Conservation (phyloP, 2,329 filamentous ascomycete genomes). For the Trichoderma sp. region DNA sequence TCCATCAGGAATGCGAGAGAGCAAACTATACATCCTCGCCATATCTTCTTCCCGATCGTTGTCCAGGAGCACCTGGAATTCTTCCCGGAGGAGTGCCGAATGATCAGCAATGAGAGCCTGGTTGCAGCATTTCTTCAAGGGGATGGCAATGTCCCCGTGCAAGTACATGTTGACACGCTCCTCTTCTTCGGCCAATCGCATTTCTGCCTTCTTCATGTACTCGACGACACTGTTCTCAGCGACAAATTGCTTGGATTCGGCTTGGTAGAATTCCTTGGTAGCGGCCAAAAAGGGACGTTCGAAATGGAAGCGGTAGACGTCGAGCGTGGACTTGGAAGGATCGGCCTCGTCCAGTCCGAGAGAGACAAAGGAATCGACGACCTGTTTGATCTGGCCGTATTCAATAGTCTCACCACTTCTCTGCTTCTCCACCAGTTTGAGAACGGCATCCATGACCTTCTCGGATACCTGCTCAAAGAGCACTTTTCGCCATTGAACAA, state of each 20-base stretch:
- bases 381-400: slow-evolving; percentile 93
- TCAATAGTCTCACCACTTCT: slow-evolving; percentile 97
- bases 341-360: slow-evolving; percentile 93
- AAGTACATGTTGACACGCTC: slow-evolving; percentile 90
- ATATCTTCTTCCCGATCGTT: slow-evolving; percentile 95
- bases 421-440: slow-evolving; percentile 96
- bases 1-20: slow-evolving; percentile 87
- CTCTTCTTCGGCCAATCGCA: slow-evolving; percentile 87
- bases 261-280: slow-evolving; percentile 83
- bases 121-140: slow-evolving; percentile 86
- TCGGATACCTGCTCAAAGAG: slow-evolving; percentile 82
- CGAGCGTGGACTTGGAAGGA: slow-evolving; percentile 88
- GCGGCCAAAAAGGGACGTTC: slow-evolving; percentile 88
- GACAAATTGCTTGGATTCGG: slow-evolving; percentile 91
- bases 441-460: slow-evolving; percentile 92
- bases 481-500: slow-evolving; percentile 93
- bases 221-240: slow-evolving; percentile 97
- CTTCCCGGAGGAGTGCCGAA: slow-evolving; percentile 81
- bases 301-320: slow-evolving; percentile 92
- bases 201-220: slow-evolving; percentile 99
- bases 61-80: slow-evolving; percentile 92
- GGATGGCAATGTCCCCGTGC: slow-evolving; percentile 83
- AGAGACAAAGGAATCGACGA: slow-evolving; percentile 95
- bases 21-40: slow-evolving; percentile 91
- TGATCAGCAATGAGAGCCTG: slow-evolving; percentile 88